These are phyloP conservation scores for Fusarium heterosporum DNA, from an alignment of 2,329 filamentous ascomycete species.

Conservation along the genomic window DNA sequence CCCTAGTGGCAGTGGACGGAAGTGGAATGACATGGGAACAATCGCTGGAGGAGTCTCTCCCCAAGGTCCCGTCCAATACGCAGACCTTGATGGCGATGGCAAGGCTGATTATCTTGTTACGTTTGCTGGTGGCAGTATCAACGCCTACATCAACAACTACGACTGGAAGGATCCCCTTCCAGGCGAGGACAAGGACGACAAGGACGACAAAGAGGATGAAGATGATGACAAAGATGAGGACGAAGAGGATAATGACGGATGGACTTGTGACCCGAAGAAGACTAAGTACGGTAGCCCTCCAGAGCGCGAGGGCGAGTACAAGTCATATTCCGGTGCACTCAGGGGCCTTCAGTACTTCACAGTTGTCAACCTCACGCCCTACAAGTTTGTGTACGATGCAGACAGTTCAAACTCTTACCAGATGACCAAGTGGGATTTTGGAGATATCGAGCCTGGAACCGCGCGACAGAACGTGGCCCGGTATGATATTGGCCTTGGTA, in stretches of 20 bases:
- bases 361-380: too few species aligned
- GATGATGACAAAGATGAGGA: not conserved
- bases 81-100: slow-evolving; percentile 35
- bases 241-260: not conserved
- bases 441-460: too few species aligned
- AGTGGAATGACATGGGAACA: slow-evolving; percentile 29
- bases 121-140: slow-evolving; percentile 12
- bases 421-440: too few species aligned
- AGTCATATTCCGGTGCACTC: too few species aligned
- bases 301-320: too few species aligned
- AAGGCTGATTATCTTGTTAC: slow-evolving; percentile 34
- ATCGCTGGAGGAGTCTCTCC: slow-evolving; percentile 15
- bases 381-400: too few species aligned
- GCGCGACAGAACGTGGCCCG: too few species aligned
- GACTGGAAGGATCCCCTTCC: slow-evolving; percentile 9
- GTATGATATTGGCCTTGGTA: too few species aligned
- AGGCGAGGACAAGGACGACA: not conserved
- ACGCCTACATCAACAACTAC: slow-evolving; percentile 28
- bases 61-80: slow-evolving; percentile 26
- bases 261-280: too few species aligned
- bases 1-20: not conserved
- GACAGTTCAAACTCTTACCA: too few species aligned
- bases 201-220: not conserved
- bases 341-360: too few species aligned
- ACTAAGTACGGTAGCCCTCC: too few species aligned